Evolutionary conservation across 2,329 filamentous ascomycete genomes (phyloP), one percentile per base, ranked within the genome.

Genomic region (Boeremia exigua): DNA sequence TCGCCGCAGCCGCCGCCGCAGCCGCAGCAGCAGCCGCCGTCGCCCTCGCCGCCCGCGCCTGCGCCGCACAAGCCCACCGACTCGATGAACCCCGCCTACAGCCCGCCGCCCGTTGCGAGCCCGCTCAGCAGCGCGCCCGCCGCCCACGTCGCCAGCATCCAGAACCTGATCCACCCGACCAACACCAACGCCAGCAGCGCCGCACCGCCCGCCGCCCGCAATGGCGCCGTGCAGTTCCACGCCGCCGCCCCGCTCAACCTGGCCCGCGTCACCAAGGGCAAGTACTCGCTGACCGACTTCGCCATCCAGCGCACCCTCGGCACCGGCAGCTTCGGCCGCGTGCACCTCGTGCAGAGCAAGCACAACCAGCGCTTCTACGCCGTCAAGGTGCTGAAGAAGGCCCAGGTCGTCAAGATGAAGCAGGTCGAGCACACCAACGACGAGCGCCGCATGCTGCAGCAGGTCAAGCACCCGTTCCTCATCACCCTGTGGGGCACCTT

Each of bases 401-500:
- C 88, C 44, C 95, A 99, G 79, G 94, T 99, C 50, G 92, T 99
- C 77, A 96, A 96, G 82, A 98, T 99, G 95, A 99, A 99, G 85
- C 95, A 99, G 79, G 92, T 99, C 58, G 95, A 99, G 79, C 95
- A 99, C 80, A 99, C 95, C 65, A 99, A 99, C 73, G 95, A 99
- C 78, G 95, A 99, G 81, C 86, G 95, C 65, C 87, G 86, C 69
- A 99, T 99, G 95, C 81, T 99, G 70, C 91, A 92, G 75, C 90
- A 96, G 75, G 95, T 98, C 75, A 96, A 97, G 77, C 94, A 99
- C 78, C 93, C 95, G 11, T 99, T 99, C 79, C 82, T 99, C 61
- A 95, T 99, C 74, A 99, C 95, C 1, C 82, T 99, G 36, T 99
- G 95, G 95, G 95, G 95, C 55, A 99, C 95, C 9, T 99, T 98